Conservation (phyloP, 2,329 filamentous ascomycete genomes). For the Exophiala lecanii-corni region DNA sequence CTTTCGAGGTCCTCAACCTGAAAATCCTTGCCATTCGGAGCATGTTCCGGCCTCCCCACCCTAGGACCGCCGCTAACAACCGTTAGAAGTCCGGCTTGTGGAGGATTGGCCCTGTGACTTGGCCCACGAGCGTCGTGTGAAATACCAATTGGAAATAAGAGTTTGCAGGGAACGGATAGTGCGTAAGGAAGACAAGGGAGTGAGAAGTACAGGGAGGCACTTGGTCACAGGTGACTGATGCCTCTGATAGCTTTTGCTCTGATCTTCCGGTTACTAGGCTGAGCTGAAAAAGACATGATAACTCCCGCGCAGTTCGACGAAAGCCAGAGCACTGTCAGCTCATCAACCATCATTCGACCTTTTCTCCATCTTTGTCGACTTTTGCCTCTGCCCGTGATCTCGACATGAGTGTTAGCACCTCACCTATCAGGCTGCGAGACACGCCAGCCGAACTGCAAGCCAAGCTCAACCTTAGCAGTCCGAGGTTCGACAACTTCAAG, state of each 20-base stretch:
- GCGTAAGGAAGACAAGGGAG: constrained; percentile 5
- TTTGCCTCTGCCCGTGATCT: background rate
- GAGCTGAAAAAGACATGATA: constrained; percentile 11
- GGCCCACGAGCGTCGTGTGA: constrained; percentile 9
- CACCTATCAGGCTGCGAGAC: constrained; percentile 22
- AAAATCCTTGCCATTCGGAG: background rate
- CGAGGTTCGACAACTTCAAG: constrained; percentile 22
- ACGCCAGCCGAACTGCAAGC: constrained; percentile 15
- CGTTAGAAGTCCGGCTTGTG: background rate
- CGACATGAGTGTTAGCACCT: constrained; percentile 12
- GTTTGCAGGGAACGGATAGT: constrained; percentile 10
- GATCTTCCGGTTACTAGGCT: constrained; percentile 6
- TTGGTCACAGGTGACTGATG: constrained; percentile 14
- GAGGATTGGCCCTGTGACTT: constrained; percentile 6
- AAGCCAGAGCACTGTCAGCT: constrained; percentile 7
- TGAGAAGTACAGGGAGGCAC: constrained; percentile 9
- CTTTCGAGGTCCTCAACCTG: background rate
- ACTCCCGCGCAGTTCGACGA: background rate
- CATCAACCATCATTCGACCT: background rate
- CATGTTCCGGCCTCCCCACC: background rate
- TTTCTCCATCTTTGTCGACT: background rate
- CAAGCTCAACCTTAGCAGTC: constrained; percentile 18
- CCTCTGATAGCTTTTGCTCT: constrained; percentile 3
- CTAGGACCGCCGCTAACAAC: background rate
- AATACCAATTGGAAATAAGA: constrained; percentile 16